phyloP scores from a whole-genome alignment of 2,329 filamentous ascomycete species.

The Helminthosporium solani region DNA sequence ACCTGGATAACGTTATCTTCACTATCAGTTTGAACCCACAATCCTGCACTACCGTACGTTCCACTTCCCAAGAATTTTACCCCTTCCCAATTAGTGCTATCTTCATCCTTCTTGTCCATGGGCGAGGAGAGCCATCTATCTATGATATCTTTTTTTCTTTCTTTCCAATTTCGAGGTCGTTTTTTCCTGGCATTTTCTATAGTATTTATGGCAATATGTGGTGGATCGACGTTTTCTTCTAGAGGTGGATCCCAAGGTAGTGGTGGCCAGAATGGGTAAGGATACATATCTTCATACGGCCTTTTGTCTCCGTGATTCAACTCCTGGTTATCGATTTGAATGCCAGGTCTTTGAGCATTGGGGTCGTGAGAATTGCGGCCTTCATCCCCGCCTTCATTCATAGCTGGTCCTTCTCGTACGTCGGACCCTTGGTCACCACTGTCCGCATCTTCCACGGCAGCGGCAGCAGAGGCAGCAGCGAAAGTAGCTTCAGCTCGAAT shows the following conservation, averaged over 20 bases:
- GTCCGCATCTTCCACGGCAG: no score
- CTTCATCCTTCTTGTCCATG: not conserved
- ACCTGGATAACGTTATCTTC: conserved; percentile 8
- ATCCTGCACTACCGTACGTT: conserved; percentile 2
- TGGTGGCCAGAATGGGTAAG: not conserved
- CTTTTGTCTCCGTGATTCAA: not conserved
- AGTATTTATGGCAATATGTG: not conserved
- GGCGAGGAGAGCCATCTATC: not conserved
- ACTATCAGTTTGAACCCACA: conserved; percentile 10
- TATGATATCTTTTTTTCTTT: no score
- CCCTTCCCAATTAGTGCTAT: conserved; percentile 2
- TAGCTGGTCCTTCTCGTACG: no score
- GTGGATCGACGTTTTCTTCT: not conserved
- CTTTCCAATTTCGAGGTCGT: no score
- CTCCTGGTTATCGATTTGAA: no score
- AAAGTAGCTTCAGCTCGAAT: no score
- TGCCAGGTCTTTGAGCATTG: no score
- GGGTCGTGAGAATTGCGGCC: no score
- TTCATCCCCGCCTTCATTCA: no score
- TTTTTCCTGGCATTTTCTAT: not conserved
- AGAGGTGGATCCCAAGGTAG: not conserved
- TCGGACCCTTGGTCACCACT: no score
- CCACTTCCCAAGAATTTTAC: conserved; percentile 8
- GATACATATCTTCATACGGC: not conserved
- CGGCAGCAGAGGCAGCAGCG: no score